Evolutionary conservation across 2,329 filamentous ascomycete species (phyloP), one percentile per base, ranked within the genome.

Genomic region (Phialemonium atrogriseum): DNA sequence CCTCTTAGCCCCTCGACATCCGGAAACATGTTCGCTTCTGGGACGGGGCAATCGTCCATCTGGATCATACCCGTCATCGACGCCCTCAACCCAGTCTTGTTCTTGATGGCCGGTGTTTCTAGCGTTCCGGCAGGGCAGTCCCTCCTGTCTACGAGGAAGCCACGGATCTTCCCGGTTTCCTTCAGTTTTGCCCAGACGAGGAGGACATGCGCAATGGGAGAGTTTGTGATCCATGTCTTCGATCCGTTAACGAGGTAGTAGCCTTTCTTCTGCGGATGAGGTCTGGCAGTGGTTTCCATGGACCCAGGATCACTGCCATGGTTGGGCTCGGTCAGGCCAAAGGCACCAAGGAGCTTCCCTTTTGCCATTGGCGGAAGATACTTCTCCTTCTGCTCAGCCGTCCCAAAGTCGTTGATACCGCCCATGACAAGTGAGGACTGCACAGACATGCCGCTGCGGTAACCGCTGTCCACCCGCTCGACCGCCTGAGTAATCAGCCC

Each of bases 1-100:
- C 91, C 91, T 38, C 64, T 73, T 19, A 98, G 68, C 5, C 91
- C 91, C 54, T 94, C 84, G 5, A 94, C 73, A 2, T 84, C 74
- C 1, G 88, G 88, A 49, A 98, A 87, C 87, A 98, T 94, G 62
- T 95, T 94, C 46, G 77, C 84, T 44, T 80, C 77, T 0, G 87
- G 80, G 1, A 98, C 86, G 1, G 91, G 89, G 44, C 84, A 88
- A 41, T 83, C 78, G 42, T 95, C 89, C 51, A 98, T 72, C 46
- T 94, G 87, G 44, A 98, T 95, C 91, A 96, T 96, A 35, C 91
- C 91, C 1, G 91, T 98, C 41, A 95, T 83, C 10, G 85, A 94
- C 10, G 91, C 91, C 36, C 91, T 73, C 19, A 98, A 74, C 2
- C 88, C 91, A 40, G 84, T 95, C 72, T 98, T 98, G 64, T 96